Base-by-base conservation (phyloP, 495 filamentous ascomycete genomes). In the Pyrenopolyporus hunteri region DNA sequence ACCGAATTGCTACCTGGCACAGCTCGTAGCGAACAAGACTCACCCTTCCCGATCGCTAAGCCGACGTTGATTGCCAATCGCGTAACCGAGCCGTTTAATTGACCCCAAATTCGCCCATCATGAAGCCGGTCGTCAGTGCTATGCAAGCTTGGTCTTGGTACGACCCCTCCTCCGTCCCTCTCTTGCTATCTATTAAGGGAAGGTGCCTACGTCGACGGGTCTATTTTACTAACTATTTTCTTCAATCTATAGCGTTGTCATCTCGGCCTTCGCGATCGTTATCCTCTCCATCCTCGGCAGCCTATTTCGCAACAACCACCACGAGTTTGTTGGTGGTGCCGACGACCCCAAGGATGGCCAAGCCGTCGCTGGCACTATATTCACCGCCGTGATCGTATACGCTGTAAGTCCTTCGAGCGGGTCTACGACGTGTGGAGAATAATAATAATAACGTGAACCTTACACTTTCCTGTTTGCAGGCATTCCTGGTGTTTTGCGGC, bases 121-220 rank as follows among this genome's bases (percentile, higher is more conserved):
- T 96, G 91, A 96, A 96, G 86, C 92, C 92, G 50, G 78, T 97
- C 69, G 89, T 97, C 43, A 88, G 90, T 63, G 85, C 89, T 53
- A 78, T 94, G 80, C 92, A 95, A 78, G 92, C 92, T 71, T 97
- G 92, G 91, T 90, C 87, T 77, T 96, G 92, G 92, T 96, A 80
- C 56, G 73, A 37, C 42, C 31, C 32, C 42, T 22, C 33, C 2
- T 50, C 14, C 3, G n/a, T n/a, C n/a, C n/a, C n/a, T n/a, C n/a
- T n/a, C n/a, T n/a, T n/a, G n/a, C n/a, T n/a, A n/a, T n/a, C 44
- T 45, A 1, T 4, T 47, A 6, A 6, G 1, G 11, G 13, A 9
- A 36, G 4, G 20, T 26, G 4, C 51, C 14, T 50, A 31, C 25
- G 23, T 47, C 16, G n/a, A 19, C 5, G 10, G 14, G 11, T 32